Percentiles rank a stretch among this genome's conserved stretches.
These are phyloP conservation scores for Paecilomyces sp. DNA, from an alignment of 2,329 filamentous ascomycete species.

Conservation along the genomic window DNA sequence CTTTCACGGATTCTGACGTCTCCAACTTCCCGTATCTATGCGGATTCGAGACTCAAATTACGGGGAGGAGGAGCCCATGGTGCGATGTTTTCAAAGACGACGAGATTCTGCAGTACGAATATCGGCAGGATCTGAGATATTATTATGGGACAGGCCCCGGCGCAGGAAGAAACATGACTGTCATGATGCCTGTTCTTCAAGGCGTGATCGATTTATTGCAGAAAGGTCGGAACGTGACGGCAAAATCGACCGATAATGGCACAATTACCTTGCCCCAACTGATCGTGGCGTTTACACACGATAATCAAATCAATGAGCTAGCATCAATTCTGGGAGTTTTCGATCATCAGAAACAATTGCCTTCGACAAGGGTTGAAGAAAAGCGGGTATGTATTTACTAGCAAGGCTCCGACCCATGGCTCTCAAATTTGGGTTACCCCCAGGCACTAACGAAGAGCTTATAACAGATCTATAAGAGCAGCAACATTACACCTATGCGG, in stretches of 20 bases:
- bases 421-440: no score
- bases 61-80: no score
- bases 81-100: neutral
- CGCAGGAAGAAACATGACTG: neutral
- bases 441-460: no score
- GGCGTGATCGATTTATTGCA: neutral
- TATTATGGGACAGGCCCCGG: neutral
- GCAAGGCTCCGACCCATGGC: no score
- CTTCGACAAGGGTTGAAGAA: neutral
- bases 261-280: neutral
- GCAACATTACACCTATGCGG: neutral
- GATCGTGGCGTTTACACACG: neutral
- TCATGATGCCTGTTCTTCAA: neutral
- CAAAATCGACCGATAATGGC: neutral
- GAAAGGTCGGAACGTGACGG: neutral
- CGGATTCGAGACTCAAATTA: no score
- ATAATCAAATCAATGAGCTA: neutral
- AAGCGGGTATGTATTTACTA: neutral
- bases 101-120: neutral
- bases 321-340: neutral
- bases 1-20: no score
- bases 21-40: no score
- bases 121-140: neutral
- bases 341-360: neutral
- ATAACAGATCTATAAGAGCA: neutral